Base-by-base conservation (phyloP, 2,329 filamentous ascomycete species). In the Colletotrichum magnum region DNA sequence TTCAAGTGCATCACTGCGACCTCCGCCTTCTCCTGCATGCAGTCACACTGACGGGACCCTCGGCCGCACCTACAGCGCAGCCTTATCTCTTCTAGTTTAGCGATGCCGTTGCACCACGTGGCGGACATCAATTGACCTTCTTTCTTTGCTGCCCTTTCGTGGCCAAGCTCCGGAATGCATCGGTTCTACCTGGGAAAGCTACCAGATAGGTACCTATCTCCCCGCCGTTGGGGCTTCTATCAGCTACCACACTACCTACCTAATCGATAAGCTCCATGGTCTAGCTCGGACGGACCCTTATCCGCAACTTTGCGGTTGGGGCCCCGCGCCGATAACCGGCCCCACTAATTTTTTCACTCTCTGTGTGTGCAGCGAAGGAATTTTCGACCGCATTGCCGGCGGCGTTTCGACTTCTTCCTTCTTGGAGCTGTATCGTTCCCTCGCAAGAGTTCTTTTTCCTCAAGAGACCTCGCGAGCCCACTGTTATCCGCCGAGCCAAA, bases 131-230 rank as follows among this genome's bases (percentile, higher is more conserved):
- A 43, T 58, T 48, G 61, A 48, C 61, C 41, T 59, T 32, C 41
- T 43, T 28, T 53, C 47, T 56, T 41, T 39, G 16, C 48, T 6
- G 13, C 15, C 36, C 41, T 28, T 24, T 50, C 48, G 6, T 21
- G n/a, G 6, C 39, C 56, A 32, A n/a, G n/a, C 13, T 64, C 61
- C 47, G 60, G 65, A 58, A 68, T 64, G 60, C 47, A 45, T 68
- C 53, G 53, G 60, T 64, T 41, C n/a, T 24, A 45, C 36, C 16
- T 52, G 6, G 58, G 32, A 16, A 15, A 39, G 58, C 28, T 24
- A 18, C 18, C 18, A 24, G 21, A 24, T 24, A 24, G 21, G 21
- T 24, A 24, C 21, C 21, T 24, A 24, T 24, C 21, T 24, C 32
- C 32, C 32, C 32, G 32, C 32, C 32, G 7, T 36, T 43, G 58